Evolutionary conservation across 768 basidiomycete species (phyloP).

Genomic region (Auricularia heimuer): DNA sequence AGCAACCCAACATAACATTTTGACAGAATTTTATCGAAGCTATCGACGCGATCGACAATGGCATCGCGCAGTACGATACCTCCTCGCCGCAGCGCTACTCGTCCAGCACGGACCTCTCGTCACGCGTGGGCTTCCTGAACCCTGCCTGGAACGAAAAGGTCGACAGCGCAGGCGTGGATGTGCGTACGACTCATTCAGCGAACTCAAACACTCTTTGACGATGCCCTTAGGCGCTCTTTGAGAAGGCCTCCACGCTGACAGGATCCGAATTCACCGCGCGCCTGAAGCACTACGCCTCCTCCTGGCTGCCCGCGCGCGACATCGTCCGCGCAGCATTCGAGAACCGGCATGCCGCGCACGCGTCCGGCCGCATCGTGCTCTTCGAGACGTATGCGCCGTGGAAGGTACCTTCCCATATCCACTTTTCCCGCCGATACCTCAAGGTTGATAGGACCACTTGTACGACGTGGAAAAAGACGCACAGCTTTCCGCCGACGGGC

Average conservation of each 20-base stretch:
- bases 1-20: not conserved
- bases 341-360: constrained; percentile 49
- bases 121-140: constrained; percentile 76
- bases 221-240: constrained; percentile 51
- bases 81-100: constrained; percentile 59
- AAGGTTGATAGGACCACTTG: constrained; percentile 63
- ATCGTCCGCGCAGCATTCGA: constrained; percentile 55
- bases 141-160: constrained; percentile 82
- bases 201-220: not conserved
- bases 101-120: constrained; percentile 72
- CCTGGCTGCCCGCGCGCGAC: constrained; percentile 89
- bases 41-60: constrained; percentile 93
- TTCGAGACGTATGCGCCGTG: constrained; percentile 77
- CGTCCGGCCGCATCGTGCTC: constrained; percentile 66
- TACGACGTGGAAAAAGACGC: constrained; percentile 72
- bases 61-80: constrained; percentile 68
- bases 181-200: constrained; percentile 27
- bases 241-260: constrained; percentile 67
- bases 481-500: constrained; percentile 31
- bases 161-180: constrained; percentile 63
- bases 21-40: constrained; percentile 84
- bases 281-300: constrained; percentile 72
- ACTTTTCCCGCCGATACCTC: not conserved
- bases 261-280: constrained; percentile 77
- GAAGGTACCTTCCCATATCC: constrained; percentile 45